Evolutionary conservation across 2,329 filamentous ascomycete species (phyloP).

Genomic region (Ascochyta fabae): DNA sequence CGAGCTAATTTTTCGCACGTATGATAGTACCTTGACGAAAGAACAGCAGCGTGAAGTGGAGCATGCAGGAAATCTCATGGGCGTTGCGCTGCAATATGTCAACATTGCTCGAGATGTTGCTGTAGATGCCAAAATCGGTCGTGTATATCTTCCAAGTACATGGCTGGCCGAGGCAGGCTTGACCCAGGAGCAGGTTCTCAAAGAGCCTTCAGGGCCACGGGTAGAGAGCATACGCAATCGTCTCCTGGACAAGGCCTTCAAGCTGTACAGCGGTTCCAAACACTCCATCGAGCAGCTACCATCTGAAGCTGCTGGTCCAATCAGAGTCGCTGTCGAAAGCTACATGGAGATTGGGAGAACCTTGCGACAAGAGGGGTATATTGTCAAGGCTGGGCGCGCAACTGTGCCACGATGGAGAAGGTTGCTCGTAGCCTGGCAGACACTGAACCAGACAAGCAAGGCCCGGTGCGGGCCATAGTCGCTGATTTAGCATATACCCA

Average conservation of each 20-base stretch:
- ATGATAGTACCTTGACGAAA: conserved; percentile 40
- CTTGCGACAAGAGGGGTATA: conserved; percentile 56
- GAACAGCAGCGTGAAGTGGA: conserved; percentile 56
- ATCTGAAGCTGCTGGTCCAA: conserved; percentile 64
- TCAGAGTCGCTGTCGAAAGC: conserved; percentile 74
- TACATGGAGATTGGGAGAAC: conserved; percentile 78
- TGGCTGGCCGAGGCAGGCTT: conserved; percentile 69
- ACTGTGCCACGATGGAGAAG: conserved; percentile 58
- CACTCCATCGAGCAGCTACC: conserved; percentile 68
- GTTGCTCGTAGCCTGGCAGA: conserved; percentile 64
- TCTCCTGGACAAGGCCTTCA: conserved; percentile 67
- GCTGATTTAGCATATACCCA: conserved; percentile 3
- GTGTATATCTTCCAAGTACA: conserved; percentile 70
- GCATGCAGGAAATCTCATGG: conserved; percentile 68
- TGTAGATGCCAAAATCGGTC: conserved; percentile 68
- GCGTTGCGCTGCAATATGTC: conserved; percentile 76
- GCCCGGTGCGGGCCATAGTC: conserved; percentile 9
- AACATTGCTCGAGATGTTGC: conserved; percentile 78
- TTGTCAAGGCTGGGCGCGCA: conserved; percentile 53
- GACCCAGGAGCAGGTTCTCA: conserved; percentile 61
- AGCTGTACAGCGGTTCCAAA: conserved; percentile 62
- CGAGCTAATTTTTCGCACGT: conserved; percentile 69
- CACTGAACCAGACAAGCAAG: conserved; percentile 49
- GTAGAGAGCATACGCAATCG: conserved; percentile 60
- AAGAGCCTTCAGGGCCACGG: conserved; percentile 54